These are phyloP conservation scores for Thermothelomyces thermophilus DNA, from an alignment of 2,329 filamentous ascomycete species.

Conservation along the genomic window DNA sequence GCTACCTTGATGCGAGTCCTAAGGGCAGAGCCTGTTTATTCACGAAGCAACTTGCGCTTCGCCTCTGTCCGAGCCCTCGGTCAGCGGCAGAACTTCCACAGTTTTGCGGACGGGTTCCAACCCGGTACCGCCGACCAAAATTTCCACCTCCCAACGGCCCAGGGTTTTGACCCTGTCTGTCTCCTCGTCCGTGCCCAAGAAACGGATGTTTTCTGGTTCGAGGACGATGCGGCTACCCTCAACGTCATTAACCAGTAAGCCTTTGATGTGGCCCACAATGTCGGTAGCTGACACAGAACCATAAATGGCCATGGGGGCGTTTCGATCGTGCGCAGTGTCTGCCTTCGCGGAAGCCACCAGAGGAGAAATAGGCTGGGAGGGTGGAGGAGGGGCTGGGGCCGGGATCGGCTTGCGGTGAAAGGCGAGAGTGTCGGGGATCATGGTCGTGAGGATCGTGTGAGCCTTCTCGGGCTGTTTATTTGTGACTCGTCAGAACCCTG, in stretches of 20 bases:
- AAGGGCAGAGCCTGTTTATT: background rate
- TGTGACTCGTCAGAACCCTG: background rate
- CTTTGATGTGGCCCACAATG: conserved; percentile 32
- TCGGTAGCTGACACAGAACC: conserved; percentile 38
- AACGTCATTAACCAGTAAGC: conserved; percentile 29
- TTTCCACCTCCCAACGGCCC: conserved; percentile 35
- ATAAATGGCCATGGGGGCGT: conserved; percentile 30
- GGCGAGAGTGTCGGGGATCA: conserved; percentile 33
- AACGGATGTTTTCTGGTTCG: conserved; percentile 31
- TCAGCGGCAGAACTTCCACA: conserved; percentile 32
- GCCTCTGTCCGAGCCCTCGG: background rate
- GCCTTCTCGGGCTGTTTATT: conserved; percentile 32
- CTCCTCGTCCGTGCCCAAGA: conserved; percentile 29
- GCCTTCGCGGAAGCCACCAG: conserved; percentile 18
- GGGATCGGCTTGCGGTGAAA: conserved; percentile 35
- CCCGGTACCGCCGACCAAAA: conserved; percentile 27
- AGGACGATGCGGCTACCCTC: conserved; percentile 32
- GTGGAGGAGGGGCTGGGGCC: conserved; percentile 15
- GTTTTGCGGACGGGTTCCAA: conserved; percentile 29
- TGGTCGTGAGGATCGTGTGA: conserved; percentile 29
- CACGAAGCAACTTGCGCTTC: background rate
- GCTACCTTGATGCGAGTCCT: background rate
- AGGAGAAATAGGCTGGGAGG: conserved; percentile 21
- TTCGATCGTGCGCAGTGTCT: conserved; percentile 6
- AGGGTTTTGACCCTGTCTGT: conserved; percentile 37